phyloP scores from a whole-genome alignment of 108 stramenopile species.

The Conticribra guillardii region DNA sequence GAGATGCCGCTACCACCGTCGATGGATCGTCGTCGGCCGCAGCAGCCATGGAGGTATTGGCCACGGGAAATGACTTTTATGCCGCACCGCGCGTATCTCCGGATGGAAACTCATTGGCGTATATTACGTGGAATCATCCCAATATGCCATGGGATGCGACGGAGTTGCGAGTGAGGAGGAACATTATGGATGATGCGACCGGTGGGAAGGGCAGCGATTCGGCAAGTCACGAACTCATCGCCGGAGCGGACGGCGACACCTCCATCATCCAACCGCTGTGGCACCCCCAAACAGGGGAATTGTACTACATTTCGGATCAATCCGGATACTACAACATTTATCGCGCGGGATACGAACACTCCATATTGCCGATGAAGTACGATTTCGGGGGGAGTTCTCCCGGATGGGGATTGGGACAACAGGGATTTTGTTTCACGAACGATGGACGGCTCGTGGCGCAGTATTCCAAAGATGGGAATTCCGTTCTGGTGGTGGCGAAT shows the following conservation, averaged over 20 bases:
- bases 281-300: slow-evolving; percentile 60
- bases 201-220: no score
- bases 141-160: slow-evolving; percentile 88
- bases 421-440: slow-evolving; percentile 59
- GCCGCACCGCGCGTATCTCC: slow-evolving; percentile 55
- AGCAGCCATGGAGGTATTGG: slow-evolving; percentile 56
- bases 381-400: slow-evolving; percentile 73
- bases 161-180: slow-evolving; percentile 44
- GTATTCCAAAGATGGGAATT: slow-evolving; percentile 56
- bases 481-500: slow-evolving; percentile 54
- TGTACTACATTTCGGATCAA: slow-evolving; percentile 71
- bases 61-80: slow-evolving; percentile 77
- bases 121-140: slow-evolving; percentile 82
- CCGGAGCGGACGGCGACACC: slow-evolving; percentile 63
- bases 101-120: slow-evolving; percentile 58
- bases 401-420: slow-evolving; percentile 72
- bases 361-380: slow-evolving; percentile 50
- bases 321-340: slow-evolving; percentile 78
- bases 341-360: slow-evolving; percentile 10
- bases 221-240: slow-evolving; percentile 45
- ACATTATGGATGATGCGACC: no score
- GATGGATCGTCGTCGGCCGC: no score
- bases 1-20: background rate
- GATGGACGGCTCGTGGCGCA: slow-evolving; percentile 65
- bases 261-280: slow-evolving; percentile 70